Conservation (phyloP, 1,284 basidiomycete genomes). For the Phylloporus sp. region DNA sequence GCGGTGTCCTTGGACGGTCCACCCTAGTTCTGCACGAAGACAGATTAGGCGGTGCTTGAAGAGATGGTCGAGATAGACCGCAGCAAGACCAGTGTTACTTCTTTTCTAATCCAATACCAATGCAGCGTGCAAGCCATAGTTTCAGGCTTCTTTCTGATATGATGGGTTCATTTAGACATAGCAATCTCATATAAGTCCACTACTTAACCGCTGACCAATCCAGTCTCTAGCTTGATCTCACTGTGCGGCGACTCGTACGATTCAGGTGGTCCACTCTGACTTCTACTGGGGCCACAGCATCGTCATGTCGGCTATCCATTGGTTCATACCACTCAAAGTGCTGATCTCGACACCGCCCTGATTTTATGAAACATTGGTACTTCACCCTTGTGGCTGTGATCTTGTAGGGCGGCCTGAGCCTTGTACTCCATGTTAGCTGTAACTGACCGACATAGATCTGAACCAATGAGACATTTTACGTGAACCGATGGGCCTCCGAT, state of each 20-base stretch:
- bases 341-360: constrained; percentile 17
- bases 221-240: not conserved
- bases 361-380: constrained; percentile 2
- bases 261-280: not conserved
- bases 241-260: constrained; percentile 21
- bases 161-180: constrained; percentile 17
- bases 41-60: constrained; percentile 25
- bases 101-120: constrained; percentile 19
- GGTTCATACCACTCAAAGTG: not conserved
- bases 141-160: constrained; percentile 11
- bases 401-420: too few species aligned
- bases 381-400: not conserved
- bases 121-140: constrained; percentile 15
- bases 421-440: not conserved
- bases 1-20: constrained; percentile 4
- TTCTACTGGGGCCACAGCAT: constrained; percentile 20
- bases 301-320: constrained; percentile 1
- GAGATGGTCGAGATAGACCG: constrained; percentile 5
- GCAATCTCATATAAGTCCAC: constrained; percentile 7
- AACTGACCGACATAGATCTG: not conserved
- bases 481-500: not conserved
- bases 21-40: constrained; percentile 3
- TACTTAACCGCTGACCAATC: constrained; percentile 6
- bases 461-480: too few species aligned
- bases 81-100: constrained; percentile 31